Conservation (phyloP, 2,329 filamentous ascomycete genomes). For the Trichoderma simmonsii region DNA sequence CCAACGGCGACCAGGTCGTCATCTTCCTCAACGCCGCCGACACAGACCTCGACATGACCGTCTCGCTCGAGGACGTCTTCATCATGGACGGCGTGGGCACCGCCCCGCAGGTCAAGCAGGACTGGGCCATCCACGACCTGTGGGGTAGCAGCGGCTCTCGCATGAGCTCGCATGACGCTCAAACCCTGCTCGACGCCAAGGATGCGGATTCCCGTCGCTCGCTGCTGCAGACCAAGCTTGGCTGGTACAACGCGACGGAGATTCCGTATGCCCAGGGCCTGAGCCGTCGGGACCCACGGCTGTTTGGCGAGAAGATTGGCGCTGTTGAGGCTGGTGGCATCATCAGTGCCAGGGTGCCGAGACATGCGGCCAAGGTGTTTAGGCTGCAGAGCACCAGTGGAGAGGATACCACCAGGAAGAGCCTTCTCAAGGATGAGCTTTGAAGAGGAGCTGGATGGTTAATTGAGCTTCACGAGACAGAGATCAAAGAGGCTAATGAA, state of each 20-base stretch:
- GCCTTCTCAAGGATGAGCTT: conserved; percentile 11
- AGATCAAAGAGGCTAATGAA: not conserved
- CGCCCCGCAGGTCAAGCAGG: conserved; percentile 8
- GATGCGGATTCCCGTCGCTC: not conserved
- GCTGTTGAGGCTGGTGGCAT: not conserved
- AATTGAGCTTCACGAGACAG: not conserved
- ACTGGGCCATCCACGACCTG: conserved; percentile 12
- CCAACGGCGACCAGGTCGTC: conserved; percentile 20
- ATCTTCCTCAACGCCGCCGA: conserved; percentile 18
- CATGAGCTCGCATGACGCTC: not conserved
- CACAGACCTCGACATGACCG: conserved; percentile 18
- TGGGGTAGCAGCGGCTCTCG: not conserved
- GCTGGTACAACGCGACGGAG: conserved; percentile 17
- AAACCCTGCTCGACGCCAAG: conserved; percentile 4
- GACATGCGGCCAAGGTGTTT: conserved; percentile 17
- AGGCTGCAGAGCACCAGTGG: conserved; percentile 13
- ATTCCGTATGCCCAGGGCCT: conserved; percentile 12
- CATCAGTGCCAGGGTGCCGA: not conserved
- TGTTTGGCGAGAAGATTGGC: conserved; percentile 16
- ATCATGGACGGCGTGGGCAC: conserved; percentile 15
- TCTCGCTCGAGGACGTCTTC: conserved; percentile 15
- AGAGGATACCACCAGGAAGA: not conserved
- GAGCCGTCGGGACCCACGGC: not conserved
- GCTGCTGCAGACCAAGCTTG: not conserved
- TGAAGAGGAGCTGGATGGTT: not conserved